Evolutionary conservation across 1,139 yeast species (phyloP), one percentile per base, ranked within the genome.

Genomic region (Saccharomyces uvarum): DNA sequence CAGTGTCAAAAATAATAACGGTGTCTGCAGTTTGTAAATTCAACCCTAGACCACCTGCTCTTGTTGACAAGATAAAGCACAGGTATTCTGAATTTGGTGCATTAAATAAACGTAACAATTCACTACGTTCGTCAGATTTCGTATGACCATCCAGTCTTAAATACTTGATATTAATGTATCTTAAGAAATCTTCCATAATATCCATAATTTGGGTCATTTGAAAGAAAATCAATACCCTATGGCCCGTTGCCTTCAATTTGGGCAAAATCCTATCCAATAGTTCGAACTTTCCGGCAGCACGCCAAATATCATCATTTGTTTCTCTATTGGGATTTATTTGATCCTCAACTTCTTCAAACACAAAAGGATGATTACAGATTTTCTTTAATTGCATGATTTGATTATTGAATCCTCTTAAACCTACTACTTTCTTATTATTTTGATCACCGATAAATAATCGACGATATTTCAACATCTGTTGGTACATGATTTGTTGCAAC

Each of bases 361-460:
- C 98, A 75, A 86, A 93, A 0, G 99, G 99, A 75, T 93, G 99
- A 70, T 93, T 93, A 75, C 98, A 93, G 63, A 93, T 90, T 71
- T 93, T 93, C 65, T 97, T 82, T 72, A 93, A 77, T 73, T 93
- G 99, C 99, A 93, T 93, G 55, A 93, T 82, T 68, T 90, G 90
- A 67, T 90, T 89, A 69, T 90, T 89, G 64, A 89, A 83, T 56
- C 96, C 91, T 75, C 91, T 88, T 57, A 91, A 80, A 29, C 86
- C 83, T 11, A 79, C 74, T 54, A 79, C 74, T 49, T 59, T 78
- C 72, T 75, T 75, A 48, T 69, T 63, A n/a, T 53, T 64, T 26
- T 75, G 74, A 59, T 80, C 84, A 56, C 85, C 84, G 49, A 84
- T 79, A 65, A 79, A 85, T 48, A 86, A 73, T 29, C 83, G 79